Conservation (phyloP, 2,329 filamentous ascomycete genomes). For the Westerdykella aurantiaca region DNA sequence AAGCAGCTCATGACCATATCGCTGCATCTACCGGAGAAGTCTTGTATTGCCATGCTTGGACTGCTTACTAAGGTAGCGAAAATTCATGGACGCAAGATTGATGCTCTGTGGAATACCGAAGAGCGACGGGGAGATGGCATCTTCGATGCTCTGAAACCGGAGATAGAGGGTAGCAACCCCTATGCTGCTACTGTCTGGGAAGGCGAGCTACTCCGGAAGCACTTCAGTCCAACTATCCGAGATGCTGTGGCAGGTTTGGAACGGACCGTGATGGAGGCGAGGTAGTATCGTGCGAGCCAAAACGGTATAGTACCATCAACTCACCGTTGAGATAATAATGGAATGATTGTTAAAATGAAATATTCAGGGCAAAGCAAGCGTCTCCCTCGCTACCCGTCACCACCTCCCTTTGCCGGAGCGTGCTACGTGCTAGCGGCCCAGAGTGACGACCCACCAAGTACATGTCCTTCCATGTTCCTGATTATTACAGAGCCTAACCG, state of each 20-base stretch:
- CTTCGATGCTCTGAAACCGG: slow-evolving; percentile 64
- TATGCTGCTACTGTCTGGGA: slow-evolving; percentile 92
- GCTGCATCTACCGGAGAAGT: slow-evolving; percentile 87
- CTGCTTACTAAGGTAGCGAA: slow-evolving; percentile 73
- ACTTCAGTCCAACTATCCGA: slow-evolving; percentile 81
- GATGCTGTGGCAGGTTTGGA: slow-evolving; percentile 54
- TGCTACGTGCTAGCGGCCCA: no score
- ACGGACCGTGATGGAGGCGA: slow-evolving; percentile 27
- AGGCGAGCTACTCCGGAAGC: slow-evolving; percentile 74
- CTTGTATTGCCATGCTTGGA: slow-evolving; percentile 69
- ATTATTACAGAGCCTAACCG: no score
- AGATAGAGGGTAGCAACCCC: slow-evolving; percentile 81
- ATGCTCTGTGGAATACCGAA: slow-evolving; percentile 88
- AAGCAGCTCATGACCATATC: slow-evolving; percentile 82
- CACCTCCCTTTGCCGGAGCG: no score
- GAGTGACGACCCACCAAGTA: no score
- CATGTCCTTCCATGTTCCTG: no score
- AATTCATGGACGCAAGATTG: slow-evolving; percentile 75
- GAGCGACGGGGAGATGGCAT: slow-evolving; percentile 87
- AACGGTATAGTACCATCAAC: no score
- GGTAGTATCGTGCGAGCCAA: slow-evolving; percentile 4
- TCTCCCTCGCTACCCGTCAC: no score
- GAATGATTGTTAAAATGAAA: no score
- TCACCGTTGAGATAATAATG: no score
- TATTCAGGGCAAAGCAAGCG: no score